Evolutionary conservation across 1,139 yeast species (phyloP).

Genomic region (Yamadazyma mexicana): DNA sequence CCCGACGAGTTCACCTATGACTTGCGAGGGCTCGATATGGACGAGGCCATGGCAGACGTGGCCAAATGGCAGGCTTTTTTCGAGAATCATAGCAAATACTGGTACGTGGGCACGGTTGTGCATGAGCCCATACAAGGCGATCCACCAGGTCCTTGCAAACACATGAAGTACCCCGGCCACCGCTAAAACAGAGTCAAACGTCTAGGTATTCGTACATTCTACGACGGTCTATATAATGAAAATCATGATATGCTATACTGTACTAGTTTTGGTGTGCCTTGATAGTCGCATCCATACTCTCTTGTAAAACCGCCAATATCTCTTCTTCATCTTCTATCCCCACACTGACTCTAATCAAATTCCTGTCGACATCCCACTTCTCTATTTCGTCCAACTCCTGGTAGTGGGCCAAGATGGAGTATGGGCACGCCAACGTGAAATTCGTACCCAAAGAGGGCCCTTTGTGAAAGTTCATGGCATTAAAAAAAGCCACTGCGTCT

Average conservation of each 20-base stretch:
- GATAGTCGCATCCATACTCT: conserved; percentile 60
- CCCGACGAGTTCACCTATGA: conserved; percentile 66
- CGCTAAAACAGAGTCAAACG: not conserved
- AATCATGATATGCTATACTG: not conserved
- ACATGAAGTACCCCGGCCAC: conserved; percentile 34
- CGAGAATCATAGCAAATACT: conserved; percentile 47
- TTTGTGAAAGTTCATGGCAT: conserved; percentile 72
- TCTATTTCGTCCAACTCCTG: conserved; percentile 79
- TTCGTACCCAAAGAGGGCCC: conserved; percentile 96
- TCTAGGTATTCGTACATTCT: too few relatives aligned
- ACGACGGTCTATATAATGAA: too few relatives aligned
- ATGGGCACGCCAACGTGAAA: conserved; percentile 90
- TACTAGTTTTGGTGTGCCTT: conserved; percentile 6
- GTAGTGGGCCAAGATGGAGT: conserved; percentile 86
- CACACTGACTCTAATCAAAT: conserved; percentile 79
- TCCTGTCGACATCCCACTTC: conserved; percentile 81
- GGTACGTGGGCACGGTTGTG: conserved; percentile 62
- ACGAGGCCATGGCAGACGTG: conserved; percentile 32
- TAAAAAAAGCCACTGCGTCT: conserved; percentile 74
- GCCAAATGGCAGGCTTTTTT: conserved; percentile 56
- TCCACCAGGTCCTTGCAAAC: conserved; percentile 39
- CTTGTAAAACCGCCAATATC: conserved; percentile 54
- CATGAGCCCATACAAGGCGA: conserved; percentile 38
- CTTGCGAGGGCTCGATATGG: conserved; percentile 55
- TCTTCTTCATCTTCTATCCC: conserved; percentile 69